phyloP scores from a whole-genome alignment of 352 stramenopile genomes.

The Phytophthora megakarya region DNA sequence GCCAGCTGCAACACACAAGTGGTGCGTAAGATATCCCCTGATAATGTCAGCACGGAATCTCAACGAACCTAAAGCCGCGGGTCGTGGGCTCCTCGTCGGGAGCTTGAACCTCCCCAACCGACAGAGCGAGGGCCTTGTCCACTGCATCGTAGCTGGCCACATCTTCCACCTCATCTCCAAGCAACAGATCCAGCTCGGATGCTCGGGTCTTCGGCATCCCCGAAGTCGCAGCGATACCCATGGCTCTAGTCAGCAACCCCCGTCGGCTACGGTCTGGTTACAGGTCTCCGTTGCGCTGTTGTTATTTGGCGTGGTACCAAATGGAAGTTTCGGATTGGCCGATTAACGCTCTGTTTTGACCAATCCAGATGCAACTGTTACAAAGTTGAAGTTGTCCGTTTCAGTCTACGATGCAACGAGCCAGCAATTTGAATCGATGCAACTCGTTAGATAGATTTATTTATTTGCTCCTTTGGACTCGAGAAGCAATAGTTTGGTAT shows the following conservation, averaged over 20 bases:
- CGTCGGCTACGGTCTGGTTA: background rate
- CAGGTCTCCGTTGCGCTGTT: too few species aligned
- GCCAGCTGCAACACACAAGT: conserved; percentile 46
- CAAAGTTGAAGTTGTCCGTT: conserved; percentile 10
- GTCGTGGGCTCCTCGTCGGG: conserved; percentile 51
- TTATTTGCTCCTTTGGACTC: too few species aligned
- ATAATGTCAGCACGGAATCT: conserved; percentile 13
- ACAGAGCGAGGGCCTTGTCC: conserved; percentile 56
- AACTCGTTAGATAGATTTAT: too few species aligned
- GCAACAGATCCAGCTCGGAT: conserved; percentile 41
- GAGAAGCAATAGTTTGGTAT: too few species aligned
- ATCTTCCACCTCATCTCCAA: conserved; percentile 33
- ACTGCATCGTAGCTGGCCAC: conserved; percentile 47
- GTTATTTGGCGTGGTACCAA: conserved; percentile 12
- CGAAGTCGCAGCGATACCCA: conserved; percentile 7
- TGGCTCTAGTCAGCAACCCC: background rate
- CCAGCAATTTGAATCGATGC: too few species aligned
- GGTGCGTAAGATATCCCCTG: background rate
- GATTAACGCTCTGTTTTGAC: background rate
- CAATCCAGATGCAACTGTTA: background rate
- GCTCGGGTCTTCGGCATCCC: conserved; percentile 27
- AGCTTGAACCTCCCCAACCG: conserved; percentile 54
- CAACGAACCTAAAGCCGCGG: conserved; percentile 30
- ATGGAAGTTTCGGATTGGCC: conserved; percentile 9
- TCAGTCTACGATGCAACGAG: too few species aligned